Percentiles rank a stretch among this genome's conserved stretches.
phyloP scores from a whole-genome alignment of 805 yeast species.

The Naumovozyma castellii region DNA sequence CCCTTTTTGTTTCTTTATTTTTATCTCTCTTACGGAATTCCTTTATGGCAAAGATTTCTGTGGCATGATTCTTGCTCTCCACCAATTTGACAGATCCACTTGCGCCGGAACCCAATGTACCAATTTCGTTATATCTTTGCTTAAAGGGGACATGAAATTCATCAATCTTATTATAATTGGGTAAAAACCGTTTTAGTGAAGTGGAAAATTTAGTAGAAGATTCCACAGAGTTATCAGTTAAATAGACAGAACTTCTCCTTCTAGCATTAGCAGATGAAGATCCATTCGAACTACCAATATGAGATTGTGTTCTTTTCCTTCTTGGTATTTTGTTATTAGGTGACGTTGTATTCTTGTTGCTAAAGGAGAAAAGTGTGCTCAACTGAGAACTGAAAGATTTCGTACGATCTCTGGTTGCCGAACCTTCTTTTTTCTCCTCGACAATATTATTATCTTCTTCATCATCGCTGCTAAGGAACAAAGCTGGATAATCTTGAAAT shows the following conservation, averaged over 20 bases:
- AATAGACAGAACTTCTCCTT: not conserved
- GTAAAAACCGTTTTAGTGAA: not conserved
- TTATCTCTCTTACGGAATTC: constrained; percentile 68
- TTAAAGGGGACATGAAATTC: constrained; percentile 40
- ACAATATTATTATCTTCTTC: not conserved
- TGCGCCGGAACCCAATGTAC: constrained; percentile 86
- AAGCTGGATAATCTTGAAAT: constrained; percentile 3
- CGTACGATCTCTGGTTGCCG: not conserved
- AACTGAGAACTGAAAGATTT: not conserved
- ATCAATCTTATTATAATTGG: not conserved
- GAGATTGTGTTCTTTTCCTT: not conserved
- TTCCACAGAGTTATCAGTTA: not conserved
- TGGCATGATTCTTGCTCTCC: constrained; percentile 52
- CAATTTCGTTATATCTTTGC: constrained; percentile 73
- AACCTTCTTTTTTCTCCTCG: not conserved
- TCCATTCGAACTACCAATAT: not conserved
- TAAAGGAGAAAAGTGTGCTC: not conserved
- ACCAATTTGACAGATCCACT: constrained; percentile 83
- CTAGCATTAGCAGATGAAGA: not conserved
- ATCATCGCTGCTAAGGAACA: not conserved
- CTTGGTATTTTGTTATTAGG: no score
- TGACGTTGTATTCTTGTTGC: not conserved
- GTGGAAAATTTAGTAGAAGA: not conserved
- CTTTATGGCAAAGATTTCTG: constrained; percentile 72
- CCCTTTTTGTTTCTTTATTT: constrained; percentile 64